phyloP scores from a whole-genome alignment of 768 basidiomycete species.

The Dioszegia crocea region DNA sequence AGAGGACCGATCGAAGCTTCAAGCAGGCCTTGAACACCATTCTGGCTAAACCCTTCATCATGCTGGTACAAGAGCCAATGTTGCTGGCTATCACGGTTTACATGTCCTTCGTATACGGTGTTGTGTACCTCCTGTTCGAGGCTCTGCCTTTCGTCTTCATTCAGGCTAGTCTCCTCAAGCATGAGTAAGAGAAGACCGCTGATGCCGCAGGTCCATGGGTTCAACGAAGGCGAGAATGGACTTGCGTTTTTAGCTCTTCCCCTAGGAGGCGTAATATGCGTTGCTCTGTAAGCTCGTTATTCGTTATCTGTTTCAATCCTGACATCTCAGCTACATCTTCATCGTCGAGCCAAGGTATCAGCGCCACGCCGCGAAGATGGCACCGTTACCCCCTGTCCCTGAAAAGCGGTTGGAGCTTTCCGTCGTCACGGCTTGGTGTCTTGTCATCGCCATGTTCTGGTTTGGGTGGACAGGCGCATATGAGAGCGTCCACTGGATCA shows the following conservation, averaged over 20 bases:
- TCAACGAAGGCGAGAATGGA: slow-evolving; percentile 46
- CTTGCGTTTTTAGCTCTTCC: slow-evolving; percentile 50
- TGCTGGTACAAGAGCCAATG: slow-evolving; percentile 48
- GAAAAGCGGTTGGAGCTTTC: slow-evolving; percentile 49
- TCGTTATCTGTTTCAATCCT: not conserved
- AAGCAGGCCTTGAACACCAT: slow-evolving; percentile 36
- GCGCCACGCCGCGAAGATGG: slow-evolving; percentile 31
- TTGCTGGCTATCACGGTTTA: slow-evolving; percentile 50
- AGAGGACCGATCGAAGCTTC: slow-evolving; percentile 30
- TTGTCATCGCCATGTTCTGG: slow-evolving; percentile 51
- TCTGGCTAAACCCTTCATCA: slow-evolving; percentile 47
- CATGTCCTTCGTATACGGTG: slow-evolving; percentile 48
- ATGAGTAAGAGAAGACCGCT: not conserved
- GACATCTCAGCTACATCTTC: slow-evolving; percentile 34
- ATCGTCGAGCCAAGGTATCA: slow-evolving; percentile 49
- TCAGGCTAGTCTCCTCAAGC: not conserved
- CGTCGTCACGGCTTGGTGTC: slow-evolving; percentile 45
- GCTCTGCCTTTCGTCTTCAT: slow-evolving; percentile 38
- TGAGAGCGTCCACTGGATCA: slow-evolving; percentile 48
- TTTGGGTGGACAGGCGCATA: slow-evolving; percentile 52
- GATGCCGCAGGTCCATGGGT: slow-evolving; percentile 40
- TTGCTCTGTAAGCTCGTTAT: slow-evolving; percentile 26
- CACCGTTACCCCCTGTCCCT: slow-evolving; percentile 40
- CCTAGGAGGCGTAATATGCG: slow-evolving; percentile 39
- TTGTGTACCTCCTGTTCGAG: slow-evolving; percentile 50